Base-by-base conservation (phyloP, 2,329 filamentous ascomycete species). In the Aspergillus unguis region DNA sequence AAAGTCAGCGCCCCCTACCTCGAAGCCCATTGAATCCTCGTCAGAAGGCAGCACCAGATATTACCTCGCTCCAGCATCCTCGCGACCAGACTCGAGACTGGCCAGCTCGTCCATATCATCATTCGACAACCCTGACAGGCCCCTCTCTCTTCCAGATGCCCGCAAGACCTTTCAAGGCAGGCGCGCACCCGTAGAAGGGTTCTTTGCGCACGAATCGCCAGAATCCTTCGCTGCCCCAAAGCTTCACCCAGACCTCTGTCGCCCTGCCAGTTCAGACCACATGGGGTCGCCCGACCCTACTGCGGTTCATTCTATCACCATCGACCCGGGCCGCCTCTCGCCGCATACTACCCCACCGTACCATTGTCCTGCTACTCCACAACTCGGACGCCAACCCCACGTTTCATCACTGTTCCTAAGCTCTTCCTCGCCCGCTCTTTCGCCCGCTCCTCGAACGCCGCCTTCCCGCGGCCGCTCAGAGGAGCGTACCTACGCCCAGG, bases 401-500 rank as follows among this genome's bases (percentile, higher is more conserved):
- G 28, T 41, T 40, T 50, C 51, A 23, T 36, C 46, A 6, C 42
- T 46, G 28, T 36, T 42, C 36, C 29, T 50, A 26, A 53, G 42
- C 36, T 57, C 17, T 17, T 17, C 17, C 17, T 17, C 50, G 38
- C 50, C 55, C 36, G 41, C 52, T 26, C 50, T 49, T 10, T 44
- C 43, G 37, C 50, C 50, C 11, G 29, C 25, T 33, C 54, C 53
- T 23, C 45, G 50, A 38, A 54, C 48, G 32, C 56, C 55, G 9
- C 46, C 54, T 25, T 57, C 56, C 26, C 58, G 60, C 35, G 58
- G 59, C 26, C 62, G 61, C 23, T 36, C 47, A 32, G 31, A 55
- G 17, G 59, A 55, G 3, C 54, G 54, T 32, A 57, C 53, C 6
- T 68, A 71, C 54, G 63, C 69, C 5, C 58, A 65, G 42, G 61